Percentiles rank a stretch among this genome's conserved stretches.
These are phyloP conservation scores for Cubamyces lactineus DNA, from an alignment of 768 basidiomycete species.

Conservation along the genomic window DNA sequence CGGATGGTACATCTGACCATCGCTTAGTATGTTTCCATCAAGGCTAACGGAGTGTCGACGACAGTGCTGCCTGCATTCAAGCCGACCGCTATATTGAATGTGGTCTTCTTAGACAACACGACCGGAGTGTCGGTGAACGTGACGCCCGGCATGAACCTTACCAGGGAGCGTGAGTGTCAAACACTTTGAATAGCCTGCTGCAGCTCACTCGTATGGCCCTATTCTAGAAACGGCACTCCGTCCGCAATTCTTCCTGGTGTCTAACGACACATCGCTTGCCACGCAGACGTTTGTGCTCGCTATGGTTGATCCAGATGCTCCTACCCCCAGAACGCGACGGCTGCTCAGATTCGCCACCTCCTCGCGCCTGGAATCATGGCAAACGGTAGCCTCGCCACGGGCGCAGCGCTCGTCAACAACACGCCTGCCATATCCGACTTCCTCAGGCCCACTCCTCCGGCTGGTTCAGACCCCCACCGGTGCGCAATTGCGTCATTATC, in stretches of 20 bases:
- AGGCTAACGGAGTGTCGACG: neutral
- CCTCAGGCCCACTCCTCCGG: constrained; percentile 36
- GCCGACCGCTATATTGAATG: constrained; percentile 21
- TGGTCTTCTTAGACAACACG: constrained; percentile 22
- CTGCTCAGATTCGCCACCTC: constrained; percentile 36
- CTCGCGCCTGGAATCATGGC: constrained; percentile 33
- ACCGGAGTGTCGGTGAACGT: constrained; percentile 18
- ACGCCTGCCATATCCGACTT: constrained; percentile 37
- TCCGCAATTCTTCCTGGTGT: constrained; percentile 15
- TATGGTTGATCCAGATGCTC: constrained; percentile 40
- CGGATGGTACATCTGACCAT: constrained; percentile 10
- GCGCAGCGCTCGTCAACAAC: constrained; percentile 32
- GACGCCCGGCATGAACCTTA: constrained; percentile 20
- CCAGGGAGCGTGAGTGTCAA: constrained; percentile 22
- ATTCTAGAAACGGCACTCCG: constrained; percentile 18
- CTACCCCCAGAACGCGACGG: constrained; percentile 36
- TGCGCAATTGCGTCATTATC: constrained; percentile 13
- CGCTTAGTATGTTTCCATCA: neutral
- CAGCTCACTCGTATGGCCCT: neutral
- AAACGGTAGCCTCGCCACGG: constrained; percentile 12
- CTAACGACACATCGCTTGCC: constrained; percentile 10
- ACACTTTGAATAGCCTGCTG: no score
- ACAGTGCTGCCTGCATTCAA: constrained; percentile 22
- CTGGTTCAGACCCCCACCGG: constrained; percentile 39
- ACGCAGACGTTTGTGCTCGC: constrained; percentile 35